Evolutionary conservation across 495 filamentous ascomycete genomes (phyloP).

Genomic region (Wilcoxina mikolae): DNA sequence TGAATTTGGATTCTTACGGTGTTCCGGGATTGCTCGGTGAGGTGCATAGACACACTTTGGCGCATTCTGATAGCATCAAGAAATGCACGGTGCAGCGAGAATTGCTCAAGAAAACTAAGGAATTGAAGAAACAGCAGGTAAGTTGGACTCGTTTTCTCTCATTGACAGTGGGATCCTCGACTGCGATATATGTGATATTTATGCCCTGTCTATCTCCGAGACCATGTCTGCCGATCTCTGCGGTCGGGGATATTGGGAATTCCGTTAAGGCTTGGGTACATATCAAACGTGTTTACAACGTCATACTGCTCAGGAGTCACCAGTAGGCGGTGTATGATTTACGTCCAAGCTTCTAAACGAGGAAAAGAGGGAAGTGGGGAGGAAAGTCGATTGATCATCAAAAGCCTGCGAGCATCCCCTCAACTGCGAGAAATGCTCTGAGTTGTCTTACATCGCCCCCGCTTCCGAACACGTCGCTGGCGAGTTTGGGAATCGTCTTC

Average conservation of each 20-base stretch:
- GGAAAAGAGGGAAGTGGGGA: background rate
- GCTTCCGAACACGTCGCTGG: background rate
- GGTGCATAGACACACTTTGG: constrained; percentile 59
- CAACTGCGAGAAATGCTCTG: background rate
- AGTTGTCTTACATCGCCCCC: background rate
- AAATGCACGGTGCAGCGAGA: constrained; percentile 64
- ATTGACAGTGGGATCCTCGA: background rate
- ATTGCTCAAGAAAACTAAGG: constrained; percentile 51
- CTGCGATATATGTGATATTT: background rate
- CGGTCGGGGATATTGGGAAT: background rate
- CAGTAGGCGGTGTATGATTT: background rate
- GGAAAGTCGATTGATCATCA: background rate
- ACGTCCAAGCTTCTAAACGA: background rate
- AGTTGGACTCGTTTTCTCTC: constrained; percentile 30
- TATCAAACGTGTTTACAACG: background rate
- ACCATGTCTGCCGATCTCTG: background rate
- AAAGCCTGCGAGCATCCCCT: background rate
- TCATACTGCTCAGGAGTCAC: background rate
- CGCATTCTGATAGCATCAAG: constrained; percentile 72
- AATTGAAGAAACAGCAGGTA: constrained; percentile 53
- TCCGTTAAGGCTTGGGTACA: background rate
- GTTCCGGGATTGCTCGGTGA: constrained; percentile 31
- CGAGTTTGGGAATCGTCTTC: background rate
- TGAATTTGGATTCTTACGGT: constrained; percentile 19
- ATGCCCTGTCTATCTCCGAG: background rate